These are phyloP conservation scores for Colletotrichum shisoi DNA, from an alignment of 2,329 filamentous ascomycete genomes.

Conservation along the genomic window DNA sequence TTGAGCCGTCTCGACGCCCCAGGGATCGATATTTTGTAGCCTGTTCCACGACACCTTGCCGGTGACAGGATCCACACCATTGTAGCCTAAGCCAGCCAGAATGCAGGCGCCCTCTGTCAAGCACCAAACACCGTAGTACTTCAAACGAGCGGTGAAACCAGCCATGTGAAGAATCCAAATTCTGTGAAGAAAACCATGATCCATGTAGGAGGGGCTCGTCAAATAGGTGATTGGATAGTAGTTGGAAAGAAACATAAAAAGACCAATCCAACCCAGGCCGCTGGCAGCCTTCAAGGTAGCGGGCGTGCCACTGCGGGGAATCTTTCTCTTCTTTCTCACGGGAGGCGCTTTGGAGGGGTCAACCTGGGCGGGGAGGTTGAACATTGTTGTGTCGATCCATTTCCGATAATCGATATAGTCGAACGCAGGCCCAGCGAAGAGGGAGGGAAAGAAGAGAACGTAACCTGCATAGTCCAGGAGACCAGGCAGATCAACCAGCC, in stretches of 20 bases:
- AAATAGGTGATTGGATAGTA: slow-evolving; percentile 72
- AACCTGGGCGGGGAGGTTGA: slow-evolving; percentile 80
- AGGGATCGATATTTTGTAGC: slow-evolving; percentile 86
- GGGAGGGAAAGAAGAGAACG: slow-evolving; percentile 91
- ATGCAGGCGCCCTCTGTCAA: slow-evolving; percentile 95
- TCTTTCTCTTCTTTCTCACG: slow-evolving; percentile 88
- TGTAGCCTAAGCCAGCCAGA: slow-evolving; percentile 90
- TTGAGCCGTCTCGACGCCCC: slow-evolving; percentile 86
- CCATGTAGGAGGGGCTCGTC: slow-evolving; percentile 70
- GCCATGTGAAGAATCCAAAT: slow-evolving; percentile 85
- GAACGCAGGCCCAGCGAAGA: slow-evolving; percentile 90
- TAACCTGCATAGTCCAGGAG: slow-evolving; percentile 87
- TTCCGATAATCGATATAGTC: slow-evolving; percentile 91
- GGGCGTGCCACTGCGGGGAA: slow-evolving; percentile 87
- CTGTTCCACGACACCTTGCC: slow-evolving; percentile 88
- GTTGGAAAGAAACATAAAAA: slow-evolving; percentile 76
- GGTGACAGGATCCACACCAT: slow-evolving; percentile 84
- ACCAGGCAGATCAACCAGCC: slow-evolving; percentile 75
- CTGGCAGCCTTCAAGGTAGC: slow-evolving; percentile 77
- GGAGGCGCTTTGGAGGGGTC: slow-evolving; percentile 85
- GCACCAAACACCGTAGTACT: slow-evolving; percentile 97
- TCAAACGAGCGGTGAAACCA: slow-evolving; percentile 80
- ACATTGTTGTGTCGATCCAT: slow-evolving; percentile 95
- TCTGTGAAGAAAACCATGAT: slow-evolving; percentile 73
- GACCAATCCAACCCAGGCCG: slow-evolving; percentile 80